These are phyloP conservation scores for Prillingera fragicola DNA, from an alignment of 1,284 basidiomycete species.

Conservation along the genomic window DNA sequence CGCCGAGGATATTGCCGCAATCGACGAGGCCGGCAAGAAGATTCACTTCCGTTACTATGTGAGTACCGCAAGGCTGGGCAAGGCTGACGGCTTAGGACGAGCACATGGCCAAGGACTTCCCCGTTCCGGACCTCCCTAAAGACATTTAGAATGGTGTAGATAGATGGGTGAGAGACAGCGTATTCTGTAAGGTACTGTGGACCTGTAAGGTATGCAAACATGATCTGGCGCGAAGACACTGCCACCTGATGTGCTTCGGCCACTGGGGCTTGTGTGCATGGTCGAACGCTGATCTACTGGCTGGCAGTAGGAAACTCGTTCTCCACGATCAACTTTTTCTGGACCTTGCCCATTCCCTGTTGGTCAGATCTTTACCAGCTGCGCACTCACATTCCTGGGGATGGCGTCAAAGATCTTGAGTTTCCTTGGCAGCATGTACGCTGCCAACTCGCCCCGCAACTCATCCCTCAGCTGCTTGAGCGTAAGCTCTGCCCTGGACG, in stretches of 20 bases:
- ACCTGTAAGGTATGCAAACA: too few species aligned
- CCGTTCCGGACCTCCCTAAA: slow-evolving; percentile 37
- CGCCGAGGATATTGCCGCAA: slow-evolving; percentile 58
- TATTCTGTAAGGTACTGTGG: too few species aligned
- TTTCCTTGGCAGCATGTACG: slow-evolving; percentile 40
- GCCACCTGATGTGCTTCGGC: too few species aligned
- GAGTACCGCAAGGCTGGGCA: neutral
- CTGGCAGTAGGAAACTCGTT: slow-evolving; percentile 11
- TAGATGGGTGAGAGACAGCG: neutral
- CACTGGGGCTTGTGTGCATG: too few species aligned
- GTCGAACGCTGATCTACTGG: too few species aligned
- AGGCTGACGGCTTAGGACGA: slow-evolving; percentile 8
- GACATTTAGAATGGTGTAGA: slow-evolving; percentile 6
- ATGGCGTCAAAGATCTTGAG: slow-evolving; percentile 34
- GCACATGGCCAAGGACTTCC: slow-evolving; percentile 44
- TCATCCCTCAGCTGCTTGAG: slow-evolving; percentile 23
- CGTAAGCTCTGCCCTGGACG: slow-evolving; percentile 13
- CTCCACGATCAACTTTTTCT: slow-evolving; percentile 28
- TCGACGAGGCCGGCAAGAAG: slow-evolving; percentile 59
- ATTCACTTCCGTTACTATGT: slow-evolving; percentile 53
- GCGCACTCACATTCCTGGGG: slow-evolving; percentile 31
- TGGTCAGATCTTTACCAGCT: neutral
- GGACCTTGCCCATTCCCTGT: slow-evolving; percentile 31
- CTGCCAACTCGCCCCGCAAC: slow-evolving; percentile 29
- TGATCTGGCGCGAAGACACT: too few species aligned